Conservation (phyloP, 257 asterid genomes). For the Craterostigma plantagineum region DNA sequence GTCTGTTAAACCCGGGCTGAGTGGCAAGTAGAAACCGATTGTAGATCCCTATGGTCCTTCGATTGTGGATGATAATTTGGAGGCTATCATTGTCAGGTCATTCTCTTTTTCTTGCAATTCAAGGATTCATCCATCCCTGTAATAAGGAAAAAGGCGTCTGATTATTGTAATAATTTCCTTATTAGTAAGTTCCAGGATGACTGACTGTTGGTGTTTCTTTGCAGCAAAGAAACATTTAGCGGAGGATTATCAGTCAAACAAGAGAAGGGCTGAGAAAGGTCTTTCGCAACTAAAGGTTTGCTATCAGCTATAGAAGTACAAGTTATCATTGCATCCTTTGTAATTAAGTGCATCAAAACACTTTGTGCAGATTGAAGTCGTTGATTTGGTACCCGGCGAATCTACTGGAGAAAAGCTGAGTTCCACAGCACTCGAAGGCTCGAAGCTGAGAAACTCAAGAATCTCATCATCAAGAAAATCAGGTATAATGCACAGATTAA, state of each 20-base stretch:
- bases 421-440: constrained; percentile 55
- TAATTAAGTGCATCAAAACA: not conserved
- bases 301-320: too few relatives aligned
- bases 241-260: constrained; percentile 80
- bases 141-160: too few relatives aligned
- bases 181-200: too few relatives aligned
- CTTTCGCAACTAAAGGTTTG: constrained; percentile 58
- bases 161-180: not conserved
- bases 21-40: constrained; percentile 59
- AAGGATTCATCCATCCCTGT: not conserved
- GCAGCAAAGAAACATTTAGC: constrained; percentile 68
- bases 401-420: constrained; percentile 53
- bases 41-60: constrained; percentile 92
- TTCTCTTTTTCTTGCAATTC: not conserved
- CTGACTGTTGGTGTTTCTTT: too few relatives aligned
- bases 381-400: constrained; percentile 59
- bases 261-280: constrained; percentile 61
- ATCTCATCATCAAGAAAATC: constrained; percentile 17
- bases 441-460: constrained; percentile 44
- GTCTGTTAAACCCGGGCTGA: constrained; percentile 64
- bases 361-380: constrained; percentile 56
- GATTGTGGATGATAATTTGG: constrained; percentile 56
- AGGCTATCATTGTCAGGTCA: constrained; percentile 90
- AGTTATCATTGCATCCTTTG: too few relatives aligned
- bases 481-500: constrained; percentile 8